Conservation (phyloP, 768 basidiomycete genomes). For the Mycena venus region DNA sequence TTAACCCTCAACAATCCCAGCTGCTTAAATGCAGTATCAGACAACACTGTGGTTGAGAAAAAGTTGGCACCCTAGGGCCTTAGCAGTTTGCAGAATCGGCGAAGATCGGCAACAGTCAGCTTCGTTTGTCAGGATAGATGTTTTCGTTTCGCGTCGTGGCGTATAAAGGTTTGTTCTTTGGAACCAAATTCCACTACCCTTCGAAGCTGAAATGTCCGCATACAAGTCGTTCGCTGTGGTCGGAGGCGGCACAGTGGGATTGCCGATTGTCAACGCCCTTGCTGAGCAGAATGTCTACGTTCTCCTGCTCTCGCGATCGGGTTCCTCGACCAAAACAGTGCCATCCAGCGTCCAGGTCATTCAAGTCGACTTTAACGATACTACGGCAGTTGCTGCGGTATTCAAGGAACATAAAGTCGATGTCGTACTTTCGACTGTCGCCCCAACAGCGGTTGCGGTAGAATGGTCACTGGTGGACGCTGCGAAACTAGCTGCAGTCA, state of each 20-base stretch:
- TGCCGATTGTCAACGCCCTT: constrained; percentile 55
- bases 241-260: constrained; percentile 32
- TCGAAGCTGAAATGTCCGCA: background rate
- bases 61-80: too few relatives aligned
- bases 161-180: too few relatives aligned
- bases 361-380: constrained; percentile 43
- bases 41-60: too few relatives aligned
- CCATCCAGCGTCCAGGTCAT: constrained; percentile 41
- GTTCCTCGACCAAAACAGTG: constrained; percentile 11
- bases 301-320: constrained; percentile 33
- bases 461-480: constrained; percentile 49
- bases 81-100: too few relatives aligned
- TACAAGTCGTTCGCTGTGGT: constrained; percentile 17
- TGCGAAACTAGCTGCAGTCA: constrained; percentile 51
- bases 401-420: constrained; percentile 48
- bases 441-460: constrained; percentile 35
- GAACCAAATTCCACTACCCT: too few relatives aligned
- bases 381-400: constrained; percentile 38
- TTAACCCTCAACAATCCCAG: too few relatives aligned
- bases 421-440: constrained; percentile 51
- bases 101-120: too few relatives aligned
- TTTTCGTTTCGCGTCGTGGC: too few relatives aligned
- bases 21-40: too few relatives aligned
- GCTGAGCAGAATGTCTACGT: constrained; percentile 55
- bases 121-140: too few relatives aligned